Evolutionary conservation across 2,329 filamentous ascomycete species (phyloP), one percentile per base, ranked within the genome.

Genomic region (Pezicula rhizophila): DNA sequence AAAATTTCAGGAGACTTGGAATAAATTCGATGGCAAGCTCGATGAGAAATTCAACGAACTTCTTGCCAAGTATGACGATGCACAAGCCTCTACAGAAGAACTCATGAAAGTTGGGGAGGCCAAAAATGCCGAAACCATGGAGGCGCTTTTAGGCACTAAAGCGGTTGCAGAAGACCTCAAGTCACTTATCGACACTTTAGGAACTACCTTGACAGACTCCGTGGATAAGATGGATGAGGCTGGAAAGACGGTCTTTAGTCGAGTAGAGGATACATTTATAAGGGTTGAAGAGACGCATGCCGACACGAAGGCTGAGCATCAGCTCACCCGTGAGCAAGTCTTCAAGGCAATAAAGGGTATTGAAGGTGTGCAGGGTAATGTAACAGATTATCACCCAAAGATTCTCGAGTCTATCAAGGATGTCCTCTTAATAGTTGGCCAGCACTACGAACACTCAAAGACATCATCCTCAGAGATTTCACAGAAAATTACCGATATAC

Each of bases 391-490:
- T 56, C 86, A 96, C 58, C 93, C 93, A 1, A 87, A 95, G 69
- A 87, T 97, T 56, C 78, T 96, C 49, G 84, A 92, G 46, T 81
- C 87, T 0, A 80, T 99, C 56, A 86, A 89, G 59, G 88, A 96
- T 60, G 82, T 97, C n/a, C 76, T 95, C 35, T 74, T 82, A 7
- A 76, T 95, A 20, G 87, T 96, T 47, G 85, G 82, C 20, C 81
- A 95, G 63, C 91, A 97, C 64, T 96, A 87, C 60, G 89, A 95
- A 58, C 88, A 95, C 63, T 87, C 89, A 12, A 89, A 91, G 67
- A 76, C 79, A 40, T 78, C 84, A 0, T 70, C 74, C 1, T 74
- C 67, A 6, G 71, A 74, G 3, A 71, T 85, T 20, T 72, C 81
- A 55, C 73, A 78, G 51, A 79, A 76, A 61, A 78, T 85, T 52